Percentiles rank a stretch among this genome's conserved stretches.
phyloP scores from a whole-genome alignment of 768 basidiomycete genomes.

The Amanita molliuscula region DNA sequence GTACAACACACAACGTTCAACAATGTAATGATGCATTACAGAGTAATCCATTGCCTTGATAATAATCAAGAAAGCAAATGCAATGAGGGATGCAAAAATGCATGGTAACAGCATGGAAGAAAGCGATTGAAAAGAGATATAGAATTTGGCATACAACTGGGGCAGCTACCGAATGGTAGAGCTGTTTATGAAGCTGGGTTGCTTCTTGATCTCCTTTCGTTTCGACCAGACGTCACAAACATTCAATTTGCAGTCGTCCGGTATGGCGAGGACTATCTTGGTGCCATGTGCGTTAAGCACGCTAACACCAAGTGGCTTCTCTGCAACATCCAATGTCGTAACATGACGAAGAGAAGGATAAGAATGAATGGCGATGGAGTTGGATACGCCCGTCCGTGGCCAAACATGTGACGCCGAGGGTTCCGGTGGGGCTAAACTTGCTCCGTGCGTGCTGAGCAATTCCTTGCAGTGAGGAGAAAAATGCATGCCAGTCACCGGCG shows the following conservation, averaged over 20 bases:
- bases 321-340: conserved; percentile 25
- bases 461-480: conserved; percentile 80
- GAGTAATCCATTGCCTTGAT: conserved; percentile 5
- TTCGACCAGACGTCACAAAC: conserved; percentile 21
- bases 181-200: conserved; percentile 18
- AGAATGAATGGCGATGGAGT: conserved; percentile 38
- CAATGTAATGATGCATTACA: conserved; percentile 3
- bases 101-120: not conserved
- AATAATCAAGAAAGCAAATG: conserved; percentile 4
- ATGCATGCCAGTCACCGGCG: conserved; percentile 59
- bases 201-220: conserved; percentile 20
- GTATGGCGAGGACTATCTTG: conserved; percentile 17
- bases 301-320: conserved; percentile 49
- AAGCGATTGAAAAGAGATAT: not conserved
- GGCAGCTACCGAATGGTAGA: conserved; percentile 16
- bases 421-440: conserved; percentile 7
- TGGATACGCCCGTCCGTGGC: conserved; percentile 16
- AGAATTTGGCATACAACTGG: not conserved
- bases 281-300: conserved; percentile 29
- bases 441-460: conserved; percentile 70
- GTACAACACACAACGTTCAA: conserved; percentile 5
- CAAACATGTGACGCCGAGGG: conserved; percentile 4
- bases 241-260: conserved; percentile 17
- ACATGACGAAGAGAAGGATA: conserved; percentile 57
- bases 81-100: not conserved